A percentile compares a stretch with the other conserved stretches of the same genome.
Evolutionary conservation across 192 early-diverging fungal genomes (phyloP).

Genomic region (Coemansia sp.): DNA sequence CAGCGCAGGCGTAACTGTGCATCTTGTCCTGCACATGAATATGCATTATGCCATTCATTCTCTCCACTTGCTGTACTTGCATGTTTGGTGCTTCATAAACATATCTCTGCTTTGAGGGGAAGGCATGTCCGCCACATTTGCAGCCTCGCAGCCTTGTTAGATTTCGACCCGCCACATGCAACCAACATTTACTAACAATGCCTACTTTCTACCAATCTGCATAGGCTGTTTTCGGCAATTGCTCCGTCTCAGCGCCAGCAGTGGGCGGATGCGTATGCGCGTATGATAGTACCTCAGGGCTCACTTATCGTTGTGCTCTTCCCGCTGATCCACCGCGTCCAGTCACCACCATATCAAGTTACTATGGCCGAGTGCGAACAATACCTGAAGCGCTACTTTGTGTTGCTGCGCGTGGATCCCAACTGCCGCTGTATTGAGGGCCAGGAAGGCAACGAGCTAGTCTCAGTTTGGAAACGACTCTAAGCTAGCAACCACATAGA

Average conservation of each 20-base stretch:
- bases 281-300: constrained; percentile 46
- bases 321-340: constrained; percentile 42
- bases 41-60: neutral
- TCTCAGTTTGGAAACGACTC: constrained; percentile 48
- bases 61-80: neutral
- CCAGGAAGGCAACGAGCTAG: constrained; percentile 49
- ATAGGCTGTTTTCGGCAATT: constrained; percentile 52
- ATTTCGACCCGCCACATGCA: neutral
- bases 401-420: constrained; percentile 47
- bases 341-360: constrained; percentile 37
- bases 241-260: constrained; percentile 43
- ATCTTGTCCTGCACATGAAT: neutral
- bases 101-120: too few relatives aligned
- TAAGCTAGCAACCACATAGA: constrained; percentile 6
- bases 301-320: constrained; percentile 48
- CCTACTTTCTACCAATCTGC: constrained; percentile 3
- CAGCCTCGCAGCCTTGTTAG: neutral
- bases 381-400: constrained; percentile 47
- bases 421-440: constrained; percentile 50
- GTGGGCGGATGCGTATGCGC: constrained; percentile 50
- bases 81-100: neutral
- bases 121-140: neutral
- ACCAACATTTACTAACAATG: neutral
- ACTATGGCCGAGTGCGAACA: constrained; percentile 52
- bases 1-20: constrained; percentile 6